Evolutionary conservation across 306 rosid species (phyloP).

Genomic region (Bauhinia variegata): DNA sequence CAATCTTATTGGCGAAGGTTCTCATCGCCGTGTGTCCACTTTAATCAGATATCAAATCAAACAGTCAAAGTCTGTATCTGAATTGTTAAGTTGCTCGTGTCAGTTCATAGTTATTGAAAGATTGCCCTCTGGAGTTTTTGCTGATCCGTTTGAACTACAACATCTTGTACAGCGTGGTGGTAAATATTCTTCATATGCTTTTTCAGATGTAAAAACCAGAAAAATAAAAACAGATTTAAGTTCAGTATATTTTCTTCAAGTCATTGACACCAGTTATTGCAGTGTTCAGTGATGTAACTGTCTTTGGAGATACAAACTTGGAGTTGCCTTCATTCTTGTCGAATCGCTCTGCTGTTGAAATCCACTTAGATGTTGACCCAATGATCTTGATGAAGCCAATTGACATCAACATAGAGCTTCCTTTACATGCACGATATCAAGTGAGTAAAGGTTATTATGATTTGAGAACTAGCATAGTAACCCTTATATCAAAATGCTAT

Average conservation of each 20-base stretch:
- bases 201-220: slow-evolving; percentile 2
- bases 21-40: slow-evolving; percentile 67
- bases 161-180: slow-evolving; percentile 81
- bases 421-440: slow-evolving; percentile 84
- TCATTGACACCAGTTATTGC: slow-evolving; percentile 32
- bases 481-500: not conserved
- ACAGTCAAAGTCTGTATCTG: slow-evolving; percentile 34
- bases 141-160: slow-evolving; percentile 86
- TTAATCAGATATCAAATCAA: slow-evolving; percentile 47
- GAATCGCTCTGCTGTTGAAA: slow-evolving; percentile 78
- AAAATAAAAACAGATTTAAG: slow-evolving; percentile 2
- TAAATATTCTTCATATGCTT: slow-evolving; percentile 34
- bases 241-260: slow-evolving; percentile 19
- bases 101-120: slow-evolving; percentile 68
- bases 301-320: slow-evolving; percentile 85
- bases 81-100: slow-evolving; percentile 49
- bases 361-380: slow-evolving; percentile 59
- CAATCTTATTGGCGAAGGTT: slow-evolving; percentile 73
- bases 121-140: slow-evolving; percentile 74
- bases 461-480: slow-evolving; percentile 12
- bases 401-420: slow-evolving; percentile 56
- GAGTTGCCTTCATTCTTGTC: slow-evolving; percentile 85
- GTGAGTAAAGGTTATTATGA: slow-evolving; percentile 44
- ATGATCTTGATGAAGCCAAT: slow-evolving; percentile 36
- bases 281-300: slow-evolving; percentile 65